A percentile compares a stretch with the other conserved stretches of the same genome.
These are phyloP conservation scores for Mycena leptocephala DNA, from an alignment of 768 basidiomycete species.

Conservation along the genomic window DNA sequence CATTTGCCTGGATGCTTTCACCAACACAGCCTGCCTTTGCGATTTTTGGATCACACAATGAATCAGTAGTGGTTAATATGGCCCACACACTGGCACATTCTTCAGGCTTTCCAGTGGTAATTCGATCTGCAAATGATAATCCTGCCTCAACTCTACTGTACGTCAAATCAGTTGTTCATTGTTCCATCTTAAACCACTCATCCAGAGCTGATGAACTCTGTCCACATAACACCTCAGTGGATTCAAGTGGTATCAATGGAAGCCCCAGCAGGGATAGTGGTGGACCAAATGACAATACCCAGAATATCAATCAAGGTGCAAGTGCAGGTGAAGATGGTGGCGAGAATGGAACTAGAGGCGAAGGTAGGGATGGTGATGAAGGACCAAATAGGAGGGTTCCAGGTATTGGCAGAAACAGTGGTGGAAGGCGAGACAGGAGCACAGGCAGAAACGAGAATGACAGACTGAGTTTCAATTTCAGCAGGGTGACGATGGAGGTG, in stretches of 20 bases:
- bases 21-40: background rate
- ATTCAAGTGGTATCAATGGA: too few species aligned
- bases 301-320: background rate
- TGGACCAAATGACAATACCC: too few species aligned
- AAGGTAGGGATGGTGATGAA: background rate
- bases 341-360: background rate
- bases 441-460: too few species aligned
- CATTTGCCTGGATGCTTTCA: background rate
- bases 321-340: background rate
- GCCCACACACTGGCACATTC: background rate
- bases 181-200: too few species aligned
- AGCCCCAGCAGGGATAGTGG: too few species aligned
- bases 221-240: too few species aligned
- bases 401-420: background rate
- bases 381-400: background rate
- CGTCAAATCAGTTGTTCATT: background rate
- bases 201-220: background rate
- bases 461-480: too few species aligned
- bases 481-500: too few species aligned
- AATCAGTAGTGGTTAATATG: background rate
- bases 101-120: slow-evolving; percentile 4
- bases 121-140: background rate
- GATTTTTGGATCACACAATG: background rate
- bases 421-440: too few species aligned
- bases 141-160: background rate